A percentile compares a stretch with the other conserved stretches of the same genome.
These are phyloP conservation scores for Botrytis pseudocinerea DNA, from an alignment of 2,329 filamentous ascomycete species.

Conservation along the genomic window DNA sequence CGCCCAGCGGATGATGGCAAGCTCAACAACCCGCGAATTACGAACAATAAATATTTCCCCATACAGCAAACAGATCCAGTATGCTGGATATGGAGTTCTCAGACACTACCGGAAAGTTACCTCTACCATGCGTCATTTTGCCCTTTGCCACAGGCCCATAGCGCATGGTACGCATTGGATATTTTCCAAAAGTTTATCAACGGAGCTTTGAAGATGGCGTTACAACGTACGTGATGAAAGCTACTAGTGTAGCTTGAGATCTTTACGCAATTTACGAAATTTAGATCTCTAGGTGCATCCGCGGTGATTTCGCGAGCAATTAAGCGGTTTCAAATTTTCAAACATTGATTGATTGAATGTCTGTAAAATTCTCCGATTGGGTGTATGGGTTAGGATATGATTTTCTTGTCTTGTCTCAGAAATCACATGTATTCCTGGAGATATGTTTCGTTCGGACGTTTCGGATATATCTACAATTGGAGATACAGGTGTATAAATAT, in stretches of 20 bases:
- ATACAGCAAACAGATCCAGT: not conserved
- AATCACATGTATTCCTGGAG: not conserved
- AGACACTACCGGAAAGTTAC: not conserved
- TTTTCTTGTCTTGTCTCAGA: not conserved
- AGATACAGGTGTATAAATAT: not conserved
- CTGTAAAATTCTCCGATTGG: not conserved
- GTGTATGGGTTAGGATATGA: not conserved
- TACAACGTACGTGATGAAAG: not conserved
- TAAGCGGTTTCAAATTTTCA: not conserved
- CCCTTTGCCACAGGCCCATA: not conserved
- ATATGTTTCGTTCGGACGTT: not conserved
- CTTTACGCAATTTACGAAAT: not conserved
- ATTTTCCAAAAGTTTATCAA: not conserved
- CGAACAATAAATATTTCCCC: not conserved
- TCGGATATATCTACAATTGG: not conserved
- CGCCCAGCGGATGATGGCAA: not conserved
- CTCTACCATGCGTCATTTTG: not conserved
- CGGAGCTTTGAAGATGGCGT: not conserved
- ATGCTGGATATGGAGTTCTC: not conserved
- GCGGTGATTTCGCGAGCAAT: not conserved
- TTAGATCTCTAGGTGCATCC: not conserved
- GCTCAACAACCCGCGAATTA: not conserved
- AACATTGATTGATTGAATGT: not conserved
- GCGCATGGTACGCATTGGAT: not conserved
- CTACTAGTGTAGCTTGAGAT: not conserved